A percentile compares a stretch with the other conserved stretches of the same genome.
These are phyloP conservation scores for Kwoniella heveanensis DNA, from an alignment of 768 basidiomycete genomes.

Conservation along the genomic window DNA sequence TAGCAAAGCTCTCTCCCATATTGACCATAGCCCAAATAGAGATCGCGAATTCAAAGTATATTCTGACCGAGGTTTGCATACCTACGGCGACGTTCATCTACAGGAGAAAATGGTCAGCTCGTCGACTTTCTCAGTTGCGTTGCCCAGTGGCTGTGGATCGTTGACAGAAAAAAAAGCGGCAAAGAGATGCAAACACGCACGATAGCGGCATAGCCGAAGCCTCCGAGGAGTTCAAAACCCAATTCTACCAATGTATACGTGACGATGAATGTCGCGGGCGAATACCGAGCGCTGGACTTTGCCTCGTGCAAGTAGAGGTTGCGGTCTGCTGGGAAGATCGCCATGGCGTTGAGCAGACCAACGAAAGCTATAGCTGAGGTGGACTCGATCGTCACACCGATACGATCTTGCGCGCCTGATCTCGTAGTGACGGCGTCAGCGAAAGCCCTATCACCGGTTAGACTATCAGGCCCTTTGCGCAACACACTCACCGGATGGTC, in stretches of 20 bases:
- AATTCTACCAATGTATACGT: slow-evolving; percentile 57
- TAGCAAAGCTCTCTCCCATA: slow-evolving; percentile 56
- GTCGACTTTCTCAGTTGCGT: not conserved
- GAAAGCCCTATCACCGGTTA: too few relatives aligned
- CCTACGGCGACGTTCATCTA: slow-evolving; percentile 55
- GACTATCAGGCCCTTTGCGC: too few relatives aligned
- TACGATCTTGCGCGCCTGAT: slow-evolving; percentile 57
- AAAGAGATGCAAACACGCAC: slow-evolving; percentile 16
- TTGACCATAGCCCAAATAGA: slow-evolving; percentile 53
- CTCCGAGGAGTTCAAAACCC: slow-evolving; percentile 52
- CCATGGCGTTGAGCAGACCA: slow-evolving; percentile 56
- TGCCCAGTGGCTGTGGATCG: not conserved
- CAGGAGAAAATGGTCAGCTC: not conserved
- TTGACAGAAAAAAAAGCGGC: not conserved
- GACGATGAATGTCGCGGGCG: slow-evolving; percentile 56
- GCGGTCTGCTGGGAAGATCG: slow-evolving; percentile 60
- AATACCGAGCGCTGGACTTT: slow-evolving; percentile 57
- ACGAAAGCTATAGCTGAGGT: slow-evolving; percentile 56
- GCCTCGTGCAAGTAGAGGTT: slow-evolving; percentile 60
- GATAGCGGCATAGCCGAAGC: slow-evolving; percentile 46
- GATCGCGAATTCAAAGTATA: slow-evolving; percentile 56
- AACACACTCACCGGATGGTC: slow-evolving; percentile 50
- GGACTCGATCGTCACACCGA: slow-evolving; percentile 55
- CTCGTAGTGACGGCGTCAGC: not conserved
- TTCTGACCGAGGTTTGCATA: slow-evolving; percentile 53